A percentile compares a stretch with the other conserved stretches of the same genome.
Evolutionary conservation across 805 yeast genomes (phyloP).

Genomic region (Saccharomyces paradoxus): DNA sequence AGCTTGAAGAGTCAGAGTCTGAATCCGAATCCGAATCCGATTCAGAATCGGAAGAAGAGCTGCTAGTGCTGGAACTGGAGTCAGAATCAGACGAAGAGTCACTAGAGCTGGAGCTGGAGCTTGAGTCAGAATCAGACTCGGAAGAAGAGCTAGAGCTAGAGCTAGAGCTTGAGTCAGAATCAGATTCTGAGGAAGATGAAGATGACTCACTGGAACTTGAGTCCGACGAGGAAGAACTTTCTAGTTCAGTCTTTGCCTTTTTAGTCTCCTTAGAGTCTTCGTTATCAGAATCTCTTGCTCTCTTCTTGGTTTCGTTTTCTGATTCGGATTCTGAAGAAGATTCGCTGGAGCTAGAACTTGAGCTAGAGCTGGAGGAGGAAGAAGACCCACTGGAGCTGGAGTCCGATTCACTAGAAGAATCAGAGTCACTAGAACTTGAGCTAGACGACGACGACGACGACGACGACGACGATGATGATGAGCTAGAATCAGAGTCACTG

Average conservation of each 20-base stretch:
- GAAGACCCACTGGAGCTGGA: conserved; percentile 22
- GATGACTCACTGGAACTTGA: conserved; percentile 8
- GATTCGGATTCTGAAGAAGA: conserved; percentile 43
- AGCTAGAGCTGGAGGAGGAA: conserved; percentile 1
- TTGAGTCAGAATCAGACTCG: conserved; percentile 1
- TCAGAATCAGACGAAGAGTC: conserved; percentile 10
- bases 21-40: conserved; percentile 3
- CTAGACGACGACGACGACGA: too few relatives aligned
- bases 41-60: conserved; percentile 2
- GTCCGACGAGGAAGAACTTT: neutral
- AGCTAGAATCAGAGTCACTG: neutral
- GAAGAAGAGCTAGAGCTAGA: conserved; percentile 3
- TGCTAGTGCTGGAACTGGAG: conserved; percentile 33
- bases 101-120: neutral
- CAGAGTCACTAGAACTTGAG: neutral
- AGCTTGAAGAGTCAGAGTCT: conserved; percentile 9
- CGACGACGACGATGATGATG: too few relatives aligned
- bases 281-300: neutral
- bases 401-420: conserved; percentile 29
- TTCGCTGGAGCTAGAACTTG: conserved; percentile 26
- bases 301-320: neutral
- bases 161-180: conserved; percentile 3
- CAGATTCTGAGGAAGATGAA: neutral
- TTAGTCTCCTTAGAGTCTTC: neutral
- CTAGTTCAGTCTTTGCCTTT: conserved; percentile 1